Base-by-base conservation (phyloP, 1,284 basidiomycete species). In the Phylloporus sp. region DNA sequence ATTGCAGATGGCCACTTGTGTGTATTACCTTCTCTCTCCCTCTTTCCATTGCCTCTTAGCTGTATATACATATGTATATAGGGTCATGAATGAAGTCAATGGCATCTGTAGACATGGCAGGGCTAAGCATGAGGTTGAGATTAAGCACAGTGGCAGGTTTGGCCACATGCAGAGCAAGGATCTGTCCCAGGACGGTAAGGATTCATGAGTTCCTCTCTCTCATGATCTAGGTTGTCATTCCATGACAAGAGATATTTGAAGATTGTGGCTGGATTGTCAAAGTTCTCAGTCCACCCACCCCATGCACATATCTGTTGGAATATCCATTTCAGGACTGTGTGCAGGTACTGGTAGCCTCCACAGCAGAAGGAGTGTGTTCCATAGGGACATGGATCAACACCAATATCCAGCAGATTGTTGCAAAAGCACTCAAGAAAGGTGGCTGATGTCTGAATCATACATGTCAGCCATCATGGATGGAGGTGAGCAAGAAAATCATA, bases 191-290 rank as follows among this genome's bases (percentile, higher is more conserved):
- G 27, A 4, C 17, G 29, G 11, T 32, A 32, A 19, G 53, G 53
- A 32, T 55, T 55, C 53, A 55, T 55, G 17, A 55, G 53, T 5
- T 55, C 53, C 53, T 55, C 53, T 5, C 29, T 29, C 29, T 55
- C 53, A 29, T 55, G 53, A 19, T 55, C 53, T 29, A 19, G 53
- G 11, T 32, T 55, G 53, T 55, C 53, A 55, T 55, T 55, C 27
- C 53, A 55, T 32, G 29, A 55, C 53, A 55, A 55, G 5, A 55
- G 29, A 32, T 55, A 55, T n/a, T 55, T 55, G 53, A 55, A 55
- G 53, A 55, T 55, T 55, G 53, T 55, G 27, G 27, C 11, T 17
- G 29, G 53, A 32, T 55, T 55, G 19, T 55, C 53, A 55, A 55
- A 55, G 53, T 55, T 55, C 53, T 55, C 29, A 55, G 53, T 19